These are phyloP conservation scores for Blastocystis sp. DNA, from an alignment of 352 stramenopile genomes.

Conservation along the genomic window DNA sequence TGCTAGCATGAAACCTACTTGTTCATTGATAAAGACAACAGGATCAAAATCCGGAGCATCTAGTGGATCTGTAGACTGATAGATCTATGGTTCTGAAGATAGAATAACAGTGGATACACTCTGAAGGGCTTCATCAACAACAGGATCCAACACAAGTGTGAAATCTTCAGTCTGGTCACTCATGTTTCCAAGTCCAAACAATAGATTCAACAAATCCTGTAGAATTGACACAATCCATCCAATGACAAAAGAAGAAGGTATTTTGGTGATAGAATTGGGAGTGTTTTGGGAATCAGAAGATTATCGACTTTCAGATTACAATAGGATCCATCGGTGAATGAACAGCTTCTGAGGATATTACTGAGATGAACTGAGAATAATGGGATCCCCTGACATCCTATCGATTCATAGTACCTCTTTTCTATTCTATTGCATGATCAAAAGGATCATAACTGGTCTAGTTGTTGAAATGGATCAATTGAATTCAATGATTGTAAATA, in stretches of 20 bases:
- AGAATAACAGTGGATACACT: not conserved
- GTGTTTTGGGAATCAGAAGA: not conserved
- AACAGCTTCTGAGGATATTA: too few species aligned
- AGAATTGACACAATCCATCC: not conserved
- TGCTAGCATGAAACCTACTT: not conserved
- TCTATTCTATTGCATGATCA: too few species aligned
- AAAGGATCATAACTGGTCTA: too few species aligned
- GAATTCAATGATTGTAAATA: too few species aligned
- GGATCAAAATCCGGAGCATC: conserved; percentile 56
- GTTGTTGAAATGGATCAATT: too few species aligned
- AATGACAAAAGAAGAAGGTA: not conserved
- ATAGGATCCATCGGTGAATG: too few species aligned
- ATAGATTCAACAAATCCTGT: not conserved
- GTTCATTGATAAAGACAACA: conserved; percentile 45
- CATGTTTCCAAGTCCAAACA: not conserved
- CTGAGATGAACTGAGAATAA: too few species aligned
- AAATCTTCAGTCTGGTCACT: conserved; percentile 8
- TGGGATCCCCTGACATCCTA: too few species aligned
- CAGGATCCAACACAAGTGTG: conserved; percentile 21
- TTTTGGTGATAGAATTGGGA: not conserved
- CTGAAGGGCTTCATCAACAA: not conserved
- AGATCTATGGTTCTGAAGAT: not conserved
- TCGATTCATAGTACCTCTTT: too few species aligned
- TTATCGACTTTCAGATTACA: too few species aligned
- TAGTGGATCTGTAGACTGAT: conserved; percentile 27